These are phyloP conservation scores for Didymella glomerata DNA, from an alignment of 2,329 filamentous ascomycete species.

Conservation along the genomic window DNA sequence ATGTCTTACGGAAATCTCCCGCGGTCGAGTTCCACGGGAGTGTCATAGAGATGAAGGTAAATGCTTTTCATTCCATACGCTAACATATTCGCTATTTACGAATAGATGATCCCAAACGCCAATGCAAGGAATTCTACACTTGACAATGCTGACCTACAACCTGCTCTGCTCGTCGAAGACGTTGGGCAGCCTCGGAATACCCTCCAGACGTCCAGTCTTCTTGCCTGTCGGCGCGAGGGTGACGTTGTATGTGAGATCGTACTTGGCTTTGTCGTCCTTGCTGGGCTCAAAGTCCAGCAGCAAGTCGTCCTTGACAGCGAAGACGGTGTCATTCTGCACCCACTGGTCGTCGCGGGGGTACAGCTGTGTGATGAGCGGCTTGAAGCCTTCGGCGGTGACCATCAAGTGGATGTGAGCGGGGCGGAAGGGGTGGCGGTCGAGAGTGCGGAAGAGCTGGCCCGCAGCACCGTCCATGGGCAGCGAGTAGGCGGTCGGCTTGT, in stretches of 20 bases:
- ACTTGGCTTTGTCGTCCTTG: constrained; percentile 61
- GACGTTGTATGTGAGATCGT: constrained; percentile 71
- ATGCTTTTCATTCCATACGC: constrained; percentile 4
- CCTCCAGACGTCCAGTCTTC: constrained; percentile 43
- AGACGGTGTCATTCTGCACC: constrained; percentile 66
- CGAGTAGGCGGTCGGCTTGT: constrained; percentile 76
- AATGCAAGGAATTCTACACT: not conserved
- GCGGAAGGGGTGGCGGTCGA: constrained; percentile 67
- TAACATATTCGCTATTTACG: constrained; percentile 27
- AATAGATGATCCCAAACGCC: constrained; percentile 22
- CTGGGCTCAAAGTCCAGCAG: constrained; percentile 65
- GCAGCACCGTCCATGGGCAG: constrained; percentile 69
- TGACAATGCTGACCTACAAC: constrained; percentile 28
- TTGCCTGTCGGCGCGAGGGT: constrained; percentile 57
- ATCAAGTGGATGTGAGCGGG: constrained; percentile 70
- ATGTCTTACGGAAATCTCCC: not conserved
- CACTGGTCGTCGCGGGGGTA: constrained; percentile 67
- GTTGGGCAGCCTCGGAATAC: constrained; percentile 44
- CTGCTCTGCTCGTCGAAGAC: constrained; percentile 36
- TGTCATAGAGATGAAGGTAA: too few relatives aligned
- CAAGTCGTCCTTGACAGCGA: constrained; percentile 68
- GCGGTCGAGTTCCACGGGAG: not conserved
- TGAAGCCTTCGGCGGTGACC: constrained; percentile 63
- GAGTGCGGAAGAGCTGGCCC: constrained; percentile 60
- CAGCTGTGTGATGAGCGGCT: constrained; percentile 65